phyloP scores from a whole-genome alignment of 106 monocot species.

The Ottelia alismoides region DNA sequence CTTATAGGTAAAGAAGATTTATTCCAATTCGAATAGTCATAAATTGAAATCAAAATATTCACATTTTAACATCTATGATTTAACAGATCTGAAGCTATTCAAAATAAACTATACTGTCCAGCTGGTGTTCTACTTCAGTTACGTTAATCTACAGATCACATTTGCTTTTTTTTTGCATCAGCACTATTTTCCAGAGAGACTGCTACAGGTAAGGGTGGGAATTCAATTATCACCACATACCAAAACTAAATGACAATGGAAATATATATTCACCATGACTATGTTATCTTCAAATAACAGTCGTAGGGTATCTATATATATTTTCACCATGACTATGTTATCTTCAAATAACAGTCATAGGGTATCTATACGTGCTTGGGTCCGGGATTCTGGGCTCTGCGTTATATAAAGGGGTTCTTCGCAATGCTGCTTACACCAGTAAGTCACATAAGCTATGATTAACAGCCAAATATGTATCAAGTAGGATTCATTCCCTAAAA shows the following conservation, averaged over 20 bases:
- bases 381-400: constrained; percentile 35
- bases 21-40: too few species aligned
- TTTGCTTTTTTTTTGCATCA: constrained; percentile 51
- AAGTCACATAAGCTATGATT: too few species aligned
- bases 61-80: too few species aligned
- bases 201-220: constrained; percentile 39
- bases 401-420: constrained; percentile 22
- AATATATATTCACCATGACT: too few species aligned
- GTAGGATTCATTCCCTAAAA: background rate
- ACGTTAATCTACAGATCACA: constrained; percentile 61
- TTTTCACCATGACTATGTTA: too few species aligned
- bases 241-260: too few species aligned
- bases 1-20: constrained; percentile 73
- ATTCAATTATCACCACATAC: too few species aligned
- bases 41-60: too few species aligned
- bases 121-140: constrained; percentile 59
- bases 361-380: constrained; percentile 46
- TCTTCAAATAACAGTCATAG: too few species aligned
- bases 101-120: constrained; percentile 60
- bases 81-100: constrained; percentile 44
- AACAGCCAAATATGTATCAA: background rate
- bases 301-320: too few species aligned
- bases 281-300: too few species aligned
- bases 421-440: constrained; percentile 35
- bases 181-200: constrained; percentile 48